Base-by-base conservation (phyloP, 192 early-diverging fungal species). In the Chytriomyces confervae region DNA sequence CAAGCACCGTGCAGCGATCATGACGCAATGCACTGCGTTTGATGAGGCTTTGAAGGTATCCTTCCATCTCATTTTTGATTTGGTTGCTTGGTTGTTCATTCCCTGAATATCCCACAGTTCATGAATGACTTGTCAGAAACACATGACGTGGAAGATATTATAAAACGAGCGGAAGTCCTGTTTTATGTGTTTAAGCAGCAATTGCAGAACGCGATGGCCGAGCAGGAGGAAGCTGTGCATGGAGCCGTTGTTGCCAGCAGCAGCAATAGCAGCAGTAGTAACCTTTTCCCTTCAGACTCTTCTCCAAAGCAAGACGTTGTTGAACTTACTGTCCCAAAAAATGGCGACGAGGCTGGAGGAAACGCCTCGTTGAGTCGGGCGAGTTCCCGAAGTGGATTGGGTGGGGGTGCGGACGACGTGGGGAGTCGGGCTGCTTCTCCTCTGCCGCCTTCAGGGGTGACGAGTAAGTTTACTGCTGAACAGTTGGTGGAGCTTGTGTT, bases 11-110 rank as follows among this genome's bases (percentile, higher is more conserved):
- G 82, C 91, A 27, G 86, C 93, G 1, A 91, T 98, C 44, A 92
- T 96, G 77, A 90, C 91, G 36, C 88, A 94, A 74, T 82, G 94
- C 49, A 83, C 85, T 44, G 90, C 91, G 43, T 98, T 97, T 81
- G 97, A 99, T 72, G 96, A 98, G 75, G 92, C 93, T 48, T 84
- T 98, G 49, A 99, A 98, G 88, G 91, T 91, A 86, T 47, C 18
- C 16, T 13, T 69, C 46, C 5, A 23, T 20, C 50, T 74, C 2
- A 16, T 49, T 16, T 10, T 23, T 11, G 27, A 5, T 11, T 67
- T 74, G 13, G 70, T 18, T 27, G 24, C 0, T 27, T 60, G 8
- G 53, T 57, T 57, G 5, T 5, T 57, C 36, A 24, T 23, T 23
- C 44, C 49, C 77, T 62, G 45, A 45, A 10, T 57, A 57, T 62